phyloP scores from a whole-genome alignment of 305 asterid genomes.

The Ilex paraguariensis region DNA sequence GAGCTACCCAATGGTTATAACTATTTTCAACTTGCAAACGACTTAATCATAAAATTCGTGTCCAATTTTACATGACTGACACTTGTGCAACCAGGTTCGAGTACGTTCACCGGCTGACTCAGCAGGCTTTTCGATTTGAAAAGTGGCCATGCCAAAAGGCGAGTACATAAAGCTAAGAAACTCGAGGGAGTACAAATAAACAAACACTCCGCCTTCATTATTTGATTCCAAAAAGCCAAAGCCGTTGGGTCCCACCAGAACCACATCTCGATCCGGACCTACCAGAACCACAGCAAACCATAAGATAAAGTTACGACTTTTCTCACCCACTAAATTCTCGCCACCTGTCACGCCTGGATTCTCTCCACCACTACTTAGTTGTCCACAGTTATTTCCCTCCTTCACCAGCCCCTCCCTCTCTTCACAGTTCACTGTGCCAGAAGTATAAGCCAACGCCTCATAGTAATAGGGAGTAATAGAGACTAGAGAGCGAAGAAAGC shows the following conservation, averaged over 20 bases:
- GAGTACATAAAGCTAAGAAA: no score
- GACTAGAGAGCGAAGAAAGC: not conserved
- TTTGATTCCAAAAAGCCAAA: conserved; percentile 30
- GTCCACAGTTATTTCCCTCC: conserved; percentile 11
- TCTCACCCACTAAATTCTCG: conserved; percentile 28
- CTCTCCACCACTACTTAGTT: conserved; percentile 17
- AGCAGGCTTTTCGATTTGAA: no score
- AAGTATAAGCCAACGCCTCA: not conserved
- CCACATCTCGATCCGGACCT: conserved; percentile 11
- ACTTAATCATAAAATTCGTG: no score
- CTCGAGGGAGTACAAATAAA: no score
- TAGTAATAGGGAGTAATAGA: no score
- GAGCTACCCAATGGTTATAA: no score
- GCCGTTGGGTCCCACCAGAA: conserved; percentile 17
- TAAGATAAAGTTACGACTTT: conserved; percentile 28
- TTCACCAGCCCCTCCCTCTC: not conserved
- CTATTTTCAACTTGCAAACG: no score
- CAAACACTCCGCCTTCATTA: not conserved
- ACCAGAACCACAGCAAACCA: conserved; percentile 36
- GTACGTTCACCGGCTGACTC: no score
- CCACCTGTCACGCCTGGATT: conserved; percentile 46
- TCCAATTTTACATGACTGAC: no score
- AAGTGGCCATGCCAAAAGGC: no score
- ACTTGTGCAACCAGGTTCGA: no score
- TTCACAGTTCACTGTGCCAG: not conserved